Conservation (phyloP, 768 basidiomycete species). For the Phlebiopsis gigantea region DNA sequence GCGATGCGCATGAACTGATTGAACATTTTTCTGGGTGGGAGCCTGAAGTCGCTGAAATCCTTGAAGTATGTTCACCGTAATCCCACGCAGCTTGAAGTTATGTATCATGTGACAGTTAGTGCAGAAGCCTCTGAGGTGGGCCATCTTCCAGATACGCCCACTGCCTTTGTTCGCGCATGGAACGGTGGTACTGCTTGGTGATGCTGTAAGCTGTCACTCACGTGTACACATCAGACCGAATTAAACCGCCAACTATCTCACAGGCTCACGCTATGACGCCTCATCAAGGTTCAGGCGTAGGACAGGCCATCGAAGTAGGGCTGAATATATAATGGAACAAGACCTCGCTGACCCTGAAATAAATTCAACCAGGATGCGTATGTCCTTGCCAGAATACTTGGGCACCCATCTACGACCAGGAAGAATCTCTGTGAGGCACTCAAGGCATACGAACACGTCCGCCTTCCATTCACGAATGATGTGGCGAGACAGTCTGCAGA, state of each 20-base stretch:
- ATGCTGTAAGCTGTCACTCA: background rate
- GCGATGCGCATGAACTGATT: slow-evolving; percentile 20
- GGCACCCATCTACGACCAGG: slow-evolving; percentile 17
- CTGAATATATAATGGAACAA: no score
- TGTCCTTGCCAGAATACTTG: slow-evolving; percentile 26
- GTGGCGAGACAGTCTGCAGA: slow-evolving; percentile 18
- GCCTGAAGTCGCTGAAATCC: slow-evolving; percentile 21
- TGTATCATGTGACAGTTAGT: slow-evolving; percentile 17
- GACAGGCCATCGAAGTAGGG: slow-evolving; percentile 28
- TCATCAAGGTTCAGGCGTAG: slow-evolving; percentile 28
- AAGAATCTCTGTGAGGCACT: slow-evolving; percentile 18
- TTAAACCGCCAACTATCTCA: background rate
- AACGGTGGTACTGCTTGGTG: slow-evolving; percentile 26
- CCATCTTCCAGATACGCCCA: slow-evolving; percentile 24
- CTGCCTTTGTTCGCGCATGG: slow-evolving; percentile 21
- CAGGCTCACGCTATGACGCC: slow-evolving; percentile 32
- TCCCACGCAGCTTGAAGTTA: background rate
- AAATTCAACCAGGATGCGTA: slow-evolving; percentile 25
- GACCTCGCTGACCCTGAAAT: background rate
- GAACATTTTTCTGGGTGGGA: slow-evolving; percentile 27
- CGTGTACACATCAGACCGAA: background rate
- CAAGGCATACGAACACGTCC: slow-evolving; percentile 26
- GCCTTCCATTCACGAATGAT: slow-evolving; percentile 20
- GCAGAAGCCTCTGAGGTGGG: slow-evolving; percentile 27
- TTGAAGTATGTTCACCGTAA: slow-evolving; percentile 14